Evolutionary conservation across 768 basidiomycete genomes (phyloP).

Genomic region (Strobilomyces confusus): DNA sequence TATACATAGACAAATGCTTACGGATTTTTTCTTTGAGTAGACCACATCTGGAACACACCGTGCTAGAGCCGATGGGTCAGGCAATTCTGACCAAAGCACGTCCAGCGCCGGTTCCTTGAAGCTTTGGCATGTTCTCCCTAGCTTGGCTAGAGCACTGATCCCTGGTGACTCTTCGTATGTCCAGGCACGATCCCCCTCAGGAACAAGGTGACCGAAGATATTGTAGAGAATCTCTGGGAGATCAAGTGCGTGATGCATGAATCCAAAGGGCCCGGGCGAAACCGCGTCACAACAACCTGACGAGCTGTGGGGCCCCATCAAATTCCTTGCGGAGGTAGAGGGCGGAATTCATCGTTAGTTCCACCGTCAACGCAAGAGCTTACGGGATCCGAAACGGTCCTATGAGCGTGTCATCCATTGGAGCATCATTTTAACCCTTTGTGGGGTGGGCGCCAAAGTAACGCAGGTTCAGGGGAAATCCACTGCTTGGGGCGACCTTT

Average conservation of each 20-base stretch:
- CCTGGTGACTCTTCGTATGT: background rate
- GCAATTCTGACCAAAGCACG: conserved; percentile 8
- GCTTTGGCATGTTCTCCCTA: background rate
- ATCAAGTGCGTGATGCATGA: background rate
- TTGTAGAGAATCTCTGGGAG: conserved; percentile 2
- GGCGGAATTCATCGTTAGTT: background rate
- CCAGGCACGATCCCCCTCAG: background rate
- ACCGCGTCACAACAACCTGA: background rate
- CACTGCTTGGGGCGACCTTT: too few species aligned
- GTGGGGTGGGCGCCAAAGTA: too few species aligned
- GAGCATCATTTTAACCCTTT: background rate
- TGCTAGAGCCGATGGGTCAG: background rate
- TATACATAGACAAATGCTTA: background rate
- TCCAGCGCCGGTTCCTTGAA: conserved; percentile 14
- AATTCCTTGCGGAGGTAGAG: background rate
- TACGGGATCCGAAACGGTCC: background rate
- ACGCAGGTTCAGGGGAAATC: too few species aligned
- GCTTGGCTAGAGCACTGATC: background rate
- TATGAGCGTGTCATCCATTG: background rate
- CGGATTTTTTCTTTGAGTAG: background rate
- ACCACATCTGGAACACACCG: background rate
- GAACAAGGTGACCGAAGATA: conserved; percentile 1
- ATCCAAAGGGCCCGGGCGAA: background rate
- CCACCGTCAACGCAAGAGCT: background rate
- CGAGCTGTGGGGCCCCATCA: too few species aligned